A percentile compares a stretch with the other conserved stretches of the same genome.
These are phyloP conservation scores for Termitomyces sp. DNA, from an alignment of 768 basidiomycete species.

Conservation along the genomic window DNA sequence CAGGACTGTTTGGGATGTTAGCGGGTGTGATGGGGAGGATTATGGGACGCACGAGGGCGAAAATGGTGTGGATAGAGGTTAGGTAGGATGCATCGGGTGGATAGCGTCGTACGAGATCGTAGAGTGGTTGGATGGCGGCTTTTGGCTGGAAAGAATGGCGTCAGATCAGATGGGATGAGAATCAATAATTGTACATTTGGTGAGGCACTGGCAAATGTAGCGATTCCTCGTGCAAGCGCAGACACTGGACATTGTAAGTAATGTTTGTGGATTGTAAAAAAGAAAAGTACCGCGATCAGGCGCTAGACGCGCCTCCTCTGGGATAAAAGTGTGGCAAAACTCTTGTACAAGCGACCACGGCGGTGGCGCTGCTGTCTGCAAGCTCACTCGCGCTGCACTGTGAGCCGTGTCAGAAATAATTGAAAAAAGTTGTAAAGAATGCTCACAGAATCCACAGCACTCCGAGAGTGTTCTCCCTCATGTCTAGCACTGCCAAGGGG, in stretches of 20 bases:
- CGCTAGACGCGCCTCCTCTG: constrained; percentile 60
- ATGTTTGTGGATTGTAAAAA: background rate
- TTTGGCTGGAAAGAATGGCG: constrained; percentile 21
- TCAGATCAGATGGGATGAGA: background rate
- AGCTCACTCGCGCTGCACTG: constrained; percentile 59
- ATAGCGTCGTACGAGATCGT: constrained; percentile 59
- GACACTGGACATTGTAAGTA: constrained; percentile 43
- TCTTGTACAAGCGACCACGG: constrained; percentile 38
- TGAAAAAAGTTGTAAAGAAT: background rate
- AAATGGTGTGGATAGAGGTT: constrained; percentile 68
- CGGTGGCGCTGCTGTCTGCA: constrained; percentile 36
- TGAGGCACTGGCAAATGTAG: constrained; percentile 26
- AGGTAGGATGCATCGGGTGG: constrained; percentile 53
- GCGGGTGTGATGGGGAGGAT: background rate
- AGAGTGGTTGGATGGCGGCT: constrained; percentile 55
- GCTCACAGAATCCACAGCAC: constrained; percentile 74
- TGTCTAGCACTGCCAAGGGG: constrained; percentile 58
- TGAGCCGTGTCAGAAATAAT: background rate
- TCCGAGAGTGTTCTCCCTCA: constrained; percentile 56
- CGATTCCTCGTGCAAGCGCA: constrained; percentile 61
- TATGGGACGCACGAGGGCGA: constrained; percentile 48
- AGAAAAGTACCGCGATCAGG: constrained; percentile 59
- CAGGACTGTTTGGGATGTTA: constrained; percentile 43
- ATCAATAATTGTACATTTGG: constrained; percentile 29
- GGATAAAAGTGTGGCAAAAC: constrained; percentile 63